These are phyloP conservation scores for Boletus albobrunnescens DNA, from an alignment of 1,284 basidiomycete genomes.

Conservation along the genomic window DNA sequence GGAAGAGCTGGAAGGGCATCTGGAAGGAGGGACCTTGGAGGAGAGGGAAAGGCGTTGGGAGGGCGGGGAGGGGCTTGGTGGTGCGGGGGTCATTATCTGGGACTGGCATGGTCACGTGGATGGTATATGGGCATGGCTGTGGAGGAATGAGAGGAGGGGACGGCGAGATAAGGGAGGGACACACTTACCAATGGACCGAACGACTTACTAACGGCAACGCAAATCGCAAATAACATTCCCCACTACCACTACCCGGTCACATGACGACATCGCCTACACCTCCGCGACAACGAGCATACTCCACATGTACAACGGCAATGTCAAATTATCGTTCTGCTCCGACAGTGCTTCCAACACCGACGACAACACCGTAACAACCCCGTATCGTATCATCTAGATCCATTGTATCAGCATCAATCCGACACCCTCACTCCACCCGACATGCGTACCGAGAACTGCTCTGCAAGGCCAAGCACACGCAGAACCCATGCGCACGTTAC, in stretches of 20 bases:
- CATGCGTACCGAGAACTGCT: slow-evolving; percentile 68
- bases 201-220: neutral
- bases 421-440: slow-evolving; percentile 1
- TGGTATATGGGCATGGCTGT: slow-evolving; percentile 1
- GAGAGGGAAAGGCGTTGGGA: slow-evolving; percentile 27
- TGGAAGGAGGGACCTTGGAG: slow-evolving; percentile 25
- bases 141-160: no score
- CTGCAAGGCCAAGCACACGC: slow-evolving; percentile 64
- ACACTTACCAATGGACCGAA: no score
- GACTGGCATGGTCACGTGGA: slow-evolving; percentile 30
- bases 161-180: neutral
- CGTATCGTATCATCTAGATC: slow-evolving; percentile 52
- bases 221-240: slow-evolving; percentile 16
- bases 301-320: slow-evolving; percentile 87
- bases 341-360: slow-evolving; percentile 83
- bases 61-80: slow-evolving; percentile 5
- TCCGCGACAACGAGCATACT: slow-evolving; percentile 58
- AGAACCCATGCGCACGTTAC: slow-evolving; percentile 67
- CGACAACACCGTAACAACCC: slow-evolving; percentile 55
- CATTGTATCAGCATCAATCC: slow-evolving; percentile 13
- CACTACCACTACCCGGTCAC: slow-evolving; percentile 27
- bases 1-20: slow-evolving; percentile 33
- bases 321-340: slow-evolving; percentile 93
- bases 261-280: slow-evolving; percentile 19
- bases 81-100: slow-evolving; percentile 18